Evolutionary conservation across 2,329 filamentous ascomycete genomes (phyloP), one percentile per base, ranked within the genome.

Genomic region (Diplodia mutila): DNA sequence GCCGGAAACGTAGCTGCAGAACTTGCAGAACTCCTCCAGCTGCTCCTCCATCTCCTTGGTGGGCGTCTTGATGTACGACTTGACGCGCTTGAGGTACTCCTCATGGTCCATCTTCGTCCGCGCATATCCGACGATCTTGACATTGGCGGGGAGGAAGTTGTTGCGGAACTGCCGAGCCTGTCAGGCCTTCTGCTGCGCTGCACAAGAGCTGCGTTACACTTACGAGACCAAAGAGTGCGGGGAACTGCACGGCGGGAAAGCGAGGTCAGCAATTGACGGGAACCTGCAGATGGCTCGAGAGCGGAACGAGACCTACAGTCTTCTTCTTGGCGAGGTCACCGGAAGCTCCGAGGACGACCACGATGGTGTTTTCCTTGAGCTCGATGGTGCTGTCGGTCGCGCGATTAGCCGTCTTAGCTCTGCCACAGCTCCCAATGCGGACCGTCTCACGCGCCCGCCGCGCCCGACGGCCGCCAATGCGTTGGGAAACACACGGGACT

Each of bases 261-360:
- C 18, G 9, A 67, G 77, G 77, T 72, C 39, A 69, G 69, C 66
- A 27, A 53, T 72, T 51, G 66, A 29, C 11, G 18, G 39, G 39
- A 49, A 64, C 16, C 27, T 72, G 68, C 49, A 66, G 25, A n/a
- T 21, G 5, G 11, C 48, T 4, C 54, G 25, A 21, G 29, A 16
- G 61, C 59, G 18, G 46, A 34, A 27, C 27, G 57, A 27, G 34
- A 80, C 89, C 80, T 83, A 97, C 93, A 54, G 95, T 99, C 90
- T 99, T 99, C 90, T 99, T 99, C 88, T 99, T 99, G 63, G 95
- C 95, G 73, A 99, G 85, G 86, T 99, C 95, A 76, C 95, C 95
- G 65, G 95, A 99, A 72, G 95, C 95, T 77, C 95, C 95, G 73
- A 99, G 90, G 75, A 99, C 95, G 76, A 99, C 88, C 76, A 99